Evolutionary conservation across 202 grass and related monocot species (phyloP), one percentile per base, ranked within the genome.

Genomic region (Eragrostis tef): DNA sequence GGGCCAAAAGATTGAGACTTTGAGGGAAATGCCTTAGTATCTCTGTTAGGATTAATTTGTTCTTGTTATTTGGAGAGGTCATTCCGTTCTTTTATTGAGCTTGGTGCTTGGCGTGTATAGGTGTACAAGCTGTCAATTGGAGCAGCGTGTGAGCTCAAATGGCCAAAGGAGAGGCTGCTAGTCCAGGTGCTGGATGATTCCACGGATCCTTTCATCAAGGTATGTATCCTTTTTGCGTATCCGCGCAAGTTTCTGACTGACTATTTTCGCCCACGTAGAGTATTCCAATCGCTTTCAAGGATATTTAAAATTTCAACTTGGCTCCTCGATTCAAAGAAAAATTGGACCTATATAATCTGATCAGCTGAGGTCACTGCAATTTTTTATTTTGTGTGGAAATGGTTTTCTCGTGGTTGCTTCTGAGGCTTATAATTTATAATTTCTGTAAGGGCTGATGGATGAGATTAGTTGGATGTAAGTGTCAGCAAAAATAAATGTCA

Each of bases 111-210:
- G 29, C 77, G 51, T 56, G 48, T n/a, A n/a, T 64, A 98, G 95
- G 95, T 95, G 45, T 94, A 94, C 87, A 94, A 94, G 80, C 82
- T 94, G 66, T 98, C 95, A 15, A 98, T 95, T 67, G 80, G 61
- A 59, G 92, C 95, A 25, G 92, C 87, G 61, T 98, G 95, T 85
- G 90, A 77, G 76, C 84, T 98, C 20, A 64, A 88, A 43, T 98
- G 92, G 95, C 95, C 95, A 51, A 85, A 82, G 64, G 86, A 95
- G 80, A 90, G 89, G 85, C 88, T 93, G 79, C 88, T 90, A 29
- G 87, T 98, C 69, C 95, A 94, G 88, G 92, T 98, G 57, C 79
- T 98, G 42, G 95, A 98, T 34, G 95, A 98, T 62, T 98, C 95
- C 67, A 91, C 90, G 6, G 88, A 98, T 61, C 92, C 79, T n/a